These are phyloP conservation scores for Verticillium nonalfalfae DNA, from an alignment of 2,329 filamentous ascomycete species.

Conservation along the genomic window DNA sequence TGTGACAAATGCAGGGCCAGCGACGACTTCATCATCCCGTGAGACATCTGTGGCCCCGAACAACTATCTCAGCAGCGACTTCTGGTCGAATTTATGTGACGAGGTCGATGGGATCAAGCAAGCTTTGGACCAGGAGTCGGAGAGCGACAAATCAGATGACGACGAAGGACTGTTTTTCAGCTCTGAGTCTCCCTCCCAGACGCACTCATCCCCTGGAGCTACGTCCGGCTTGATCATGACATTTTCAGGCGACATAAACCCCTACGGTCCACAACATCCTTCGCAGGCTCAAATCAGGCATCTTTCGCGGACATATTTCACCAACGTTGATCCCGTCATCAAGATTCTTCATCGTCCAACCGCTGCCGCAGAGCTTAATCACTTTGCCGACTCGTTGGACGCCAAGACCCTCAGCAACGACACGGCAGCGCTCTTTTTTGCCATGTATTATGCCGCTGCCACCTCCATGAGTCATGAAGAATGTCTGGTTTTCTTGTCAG, in stretches of 20 bases:
- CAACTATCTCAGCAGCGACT: slow-evolving; percentile 33
- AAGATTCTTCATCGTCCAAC: slow-evolving; percentile 39
- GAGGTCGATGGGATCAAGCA: slow-evolving; percentile 39
- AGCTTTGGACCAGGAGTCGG: slow-evolving; percentile 34
- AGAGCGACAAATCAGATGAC: slow-evolving; percentile 25
- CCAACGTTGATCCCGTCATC: slow-evolving; percentile 35
- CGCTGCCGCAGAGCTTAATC: slow-evolving; percentile 18
- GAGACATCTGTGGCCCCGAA: slow-evolving; percentile 7
- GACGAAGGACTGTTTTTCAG: slow-evolving; percentile 18
- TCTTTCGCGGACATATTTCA: slow-evolving; percentile 27
- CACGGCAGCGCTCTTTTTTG: slow-evolving; percentile 31
- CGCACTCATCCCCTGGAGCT: slow-evolving; percentile 13
- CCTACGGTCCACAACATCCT: slow-evolving; percentile 21
- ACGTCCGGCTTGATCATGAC: slow-evolving; percentile 17
- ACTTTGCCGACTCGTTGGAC: slow-evolving; percentile 14
- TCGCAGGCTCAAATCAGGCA: slow-evolving; percentile 25
- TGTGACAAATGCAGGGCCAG: background rate
- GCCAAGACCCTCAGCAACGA: slow-evolving; percentile 14
- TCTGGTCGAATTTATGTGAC: slow-evolving; percentile 34
- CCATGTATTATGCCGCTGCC: slow-evolving; percentile 34
- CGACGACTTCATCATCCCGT: background rate
- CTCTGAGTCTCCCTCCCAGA: slow-evolving; percentile 17
- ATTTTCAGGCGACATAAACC: background rate
- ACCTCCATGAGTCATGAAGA: slow-evolving; percentile 22
- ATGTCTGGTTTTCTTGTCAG: slow-evolving; percentile 25